A percentile compares a stretch with the other conserved stretches of the same genome.
Evolutionary conservation across 1,139 yeast species (phyloP).

Genomic region (Debaryomycetaceae sp.): DNA sequence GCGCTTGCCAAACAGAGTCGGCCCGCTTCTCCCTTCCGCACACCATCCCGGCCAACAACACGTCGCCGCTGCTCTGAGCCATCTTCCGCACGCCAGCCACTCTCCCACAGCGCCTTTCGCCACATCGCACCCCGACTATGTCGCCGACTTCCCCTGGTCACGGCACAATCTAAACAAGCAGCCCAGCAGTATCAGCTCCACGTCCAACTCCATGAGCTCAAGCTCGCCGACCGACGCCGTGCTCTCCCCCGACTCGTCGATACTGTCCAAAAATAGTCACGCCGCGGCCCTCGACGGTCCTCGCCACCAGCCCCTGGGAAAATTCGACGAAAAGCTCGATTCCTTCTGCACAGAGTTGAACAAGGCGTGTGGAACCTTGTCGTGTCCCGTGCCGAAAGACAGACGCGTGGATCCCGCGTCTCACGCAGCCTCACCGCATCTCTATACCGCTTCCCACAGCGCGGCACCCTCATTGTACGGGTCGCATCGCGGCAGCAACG

Average conservation of each 20-base stretch:
- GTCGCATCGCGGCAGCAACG: background rate
- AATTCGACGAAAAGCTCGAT: conserved; percentile 34
- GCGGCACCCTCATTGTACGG: background rate
- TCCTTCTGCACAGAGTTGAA: conserved; percentile 68
- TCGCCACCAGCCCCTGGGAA: conserved; percentile 4
- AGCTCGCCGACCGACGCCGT: conserved; percentile 33
- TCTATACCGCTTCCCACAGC: conserved; percentile 8
- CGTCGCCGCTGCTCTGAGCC: background rate
- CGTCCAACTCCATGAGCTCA: conserved; percentile 18
- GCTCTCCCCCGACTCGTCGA: conserved; percentile 25
- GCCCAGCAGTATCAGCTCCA: conserved; percentile 15
- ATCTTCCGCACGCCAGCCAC: conserved; percentile 8
- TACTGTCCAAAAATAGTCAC: conserved; percentile 5
- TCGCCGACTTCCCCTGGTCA: conserved; percentile 28
- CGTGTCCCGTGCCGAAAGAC: conserved; percentile 54
- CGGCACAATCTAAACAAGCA: conserved; percentile 11
- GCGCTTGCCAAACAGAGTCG: conserved; percentile 23
- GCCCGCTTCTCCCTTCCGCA: conserved; percentile 15
- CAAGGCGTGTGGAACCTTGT: conserved; percentile 77
- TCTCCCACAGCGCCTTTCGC: conserved; percentile 1
- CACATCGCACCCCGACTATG: conserved; percentile 5
- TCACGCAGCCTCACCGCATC: conserved; percentile 6
- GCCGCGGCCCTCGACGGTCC: conserved; percentile 6
- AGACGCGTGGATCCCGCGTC: conserved; percentile 10
- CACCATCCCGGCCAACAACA: conserved; percentile 8